phyloP scores from a whole-genome alignment of 371 early-diverging fungal species.

The Conidiobolus incongruus region DNA sequence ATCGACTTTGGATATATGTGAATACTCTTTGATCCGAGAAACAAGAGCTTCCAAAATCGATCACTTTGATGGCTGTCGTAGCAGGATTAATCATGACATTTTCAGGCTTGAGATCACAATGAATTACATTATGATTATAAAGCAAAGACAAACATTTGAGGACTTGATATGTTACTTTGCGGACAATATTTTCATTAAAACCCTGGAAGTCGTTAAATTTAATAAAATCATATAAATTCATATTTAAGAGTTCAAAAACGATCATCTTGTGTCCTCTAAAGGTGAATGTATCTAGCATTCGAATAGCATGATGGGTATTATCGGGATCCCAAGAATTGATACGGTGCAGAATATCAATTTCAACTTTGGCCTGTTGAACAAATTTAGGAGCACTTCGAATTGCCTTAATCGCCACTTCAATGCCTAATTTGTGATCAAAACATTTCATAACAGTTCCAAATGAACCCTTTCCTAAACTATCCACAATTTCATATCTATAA shows the following conservation, averaged over 20 bases:
- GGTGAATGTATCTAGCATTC: constrained; percentile 63
- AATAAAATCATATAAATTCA: constrained; percentile 85
- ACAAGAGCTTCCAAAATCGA: constrained; percentile 95
- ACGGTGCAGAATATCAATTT: constrained; percentile 66
- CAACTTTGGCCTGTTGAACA: constrained; percentile 80
- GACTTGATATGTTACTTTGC: constrained; percentile 64
- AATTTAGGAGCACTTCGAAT: constrained; percentile 86
- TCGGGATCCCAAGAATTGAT: constrained; percentile 26
- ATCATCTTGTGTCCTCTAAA: constrained; percentile 83
- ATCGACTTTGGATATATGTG: constrained; percentile 92
- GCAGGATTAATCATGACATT: constrained; percentile 76
- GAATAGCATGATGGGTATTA: constrained; percentile 59
- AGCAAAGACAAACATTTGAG: constrained; percentile 68
- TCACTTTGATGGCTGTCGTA: constrained; percentile 75
- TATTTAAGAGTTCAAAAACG: constrained; percentile 80
- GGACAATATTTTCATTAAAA: constrained; percentile 57
- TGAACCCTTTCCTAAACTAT: constrained; percentile 88
- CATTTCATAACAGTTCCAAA: constrained; percentile 98
- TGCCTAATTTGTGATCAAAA: constrained; percentile 52
- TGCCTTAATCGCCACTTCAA: constrained; percentile 86
- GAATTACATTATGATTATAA: constrained; percentile 66
- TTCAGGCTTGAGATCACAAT: constrained; percentile 97
- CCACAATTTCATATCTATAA: constrained; percentile 51
- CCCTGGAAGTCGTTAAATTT: constrained; percentile 79
- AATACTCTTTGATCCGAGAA: constrained; percentile 60